Evolutionary conservation across 371 early-diverging fungal species (phyloP).

Genomic region (Actinomucor elegans): DNA sequence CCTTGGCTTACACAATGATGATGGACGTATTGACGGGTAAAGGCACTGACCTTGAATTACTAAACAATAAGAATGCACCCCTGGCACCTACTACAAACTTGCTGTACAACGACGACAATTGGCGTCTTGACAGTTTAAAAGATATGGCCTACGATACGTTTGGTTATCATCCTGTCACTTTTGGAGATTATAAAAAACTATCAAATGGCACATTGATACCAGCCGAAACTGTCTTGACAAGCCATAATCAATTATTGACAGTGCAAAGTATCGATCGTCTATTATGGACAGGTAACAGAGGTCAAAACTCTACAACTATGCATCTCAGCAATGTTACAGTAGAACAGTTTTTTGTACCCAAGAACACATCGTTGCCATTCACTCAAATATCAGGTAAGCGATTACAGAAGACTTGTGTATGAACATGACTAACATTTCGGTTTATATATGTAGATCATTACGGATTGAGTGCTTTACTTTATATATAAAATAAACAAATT

Average conservation of each 20-base stretch:
- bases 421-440: too few relatives aligned
- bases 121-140: conserved; percentile 26
- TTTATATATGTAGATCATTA: conserved; percentile 32
- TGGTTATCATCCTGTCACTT: conserved; percentile 80
- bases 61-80: not conserved
- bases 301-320: conserved; percentile 7
- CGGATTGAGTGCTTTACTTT: conserved; percentile 20
- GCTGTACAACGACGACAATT: not conserved
- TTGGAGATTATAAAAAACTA: conserved; percentile 58
- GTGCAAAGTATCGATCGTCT: conserved; percentile 75
- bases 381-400: conserved; percentile 53
- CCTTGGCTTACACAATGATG: conserved; percentile 68
- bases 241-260: conserved; percentile 48
- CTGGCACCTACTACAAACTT: not conserved
- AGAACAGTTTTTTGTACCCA: conserved; percentile 31
- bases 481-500: conserved; percentile 7
- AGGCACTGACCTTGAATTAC: conserved; percentile 32
- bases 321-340: conserved; percentile 22
- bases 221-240: conserved; percentile 64
- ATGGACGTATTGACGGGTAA: conserved; percentile 65
- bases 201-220: conserved; percentile 45
- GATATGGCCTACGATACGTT: conserved; percentile 59
- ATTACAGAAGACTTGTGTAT: not conserved
- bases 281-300: conserved; percentile 34
- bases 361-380: conserved; percentile 31